These are phyloP conservation scores for Rubus idaeus DNA, from an alignment of 306 rosid genomes.

Conservation along the genomic window DNA sequence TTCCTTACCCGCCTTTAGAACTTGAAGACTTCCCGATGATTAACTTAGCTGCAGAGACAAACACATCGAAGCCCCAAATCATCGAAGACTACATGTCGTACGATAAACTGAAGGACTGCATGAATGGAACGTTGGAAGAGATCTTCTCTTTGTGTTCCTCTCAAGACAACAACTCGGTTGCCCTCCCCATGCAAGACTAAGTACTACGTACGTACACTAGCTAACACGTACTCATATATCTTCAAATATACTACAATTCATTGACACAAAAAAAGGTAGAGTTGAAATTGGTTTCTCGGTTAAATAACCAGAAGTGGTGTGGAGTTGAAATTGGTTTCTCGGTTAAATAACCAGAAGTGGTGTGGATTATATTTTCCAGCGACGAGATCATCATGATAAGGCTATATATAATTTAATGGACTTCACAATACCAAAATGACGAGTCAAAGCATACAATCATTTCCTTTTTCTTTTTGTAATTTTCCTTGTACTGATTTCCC, in stretches of 20 bases:
- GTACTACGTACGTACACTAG: slow-evolving; percentile 15
- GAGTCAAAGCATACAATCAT: slow-evolving; percentile 25
- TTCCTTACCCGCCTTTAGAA: slow-evolving; percentile 67
- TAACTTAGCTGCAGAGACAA: slow-evolving; percentile 51
- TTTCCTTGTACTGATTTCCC: slow-evolving; percentile 16
- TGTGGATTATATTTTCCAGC: slow-evolving; percentile 36
- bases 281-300: slow-evolving; percentile 37
- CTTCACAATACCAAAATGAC: slow-evolving; percentile 34
- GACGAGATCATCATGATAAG: slow-evolving; percentile 26
- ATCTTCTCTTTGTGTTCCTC: slow-evolving; percentile 72
- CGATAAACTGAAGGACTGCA: slow-evolving; percentile 48
- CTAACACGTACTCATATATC: slow-evolving; percentile 19
- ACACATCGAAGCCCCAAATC: slow-evolving; percentile 50
- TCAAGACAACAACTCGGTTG: slow-evolving; percentile 48
- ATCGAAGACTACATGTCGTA: slow-evolving; percentile 51
- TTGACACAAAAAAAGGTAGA: slow-evolving; percentile 42
- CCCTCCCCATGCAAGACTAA: slow-evolving; percentile 56
- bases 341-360: slow-evolving; percentile 48
- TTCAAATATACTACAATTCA: slow-evolving; percentile 34
- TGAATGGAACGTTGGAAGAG: slow-evolving; percentile 84
- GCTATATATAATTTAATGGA: slow-evolving; percentile 35
- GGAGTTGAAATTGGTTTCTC: slow-evolving; percentile 36
- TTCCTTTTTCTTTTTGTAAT: slow-evolving; percentile 1
- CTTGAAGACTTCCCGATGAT: slow-evolving; percentile 76
- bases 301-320: slow-evolving; percentile 46